Percentiles rank a stretch among this genome's conserved stretches.
Conservation (phyloP, 345 rosid species). For the Hevea brasiliensis region DNA sequence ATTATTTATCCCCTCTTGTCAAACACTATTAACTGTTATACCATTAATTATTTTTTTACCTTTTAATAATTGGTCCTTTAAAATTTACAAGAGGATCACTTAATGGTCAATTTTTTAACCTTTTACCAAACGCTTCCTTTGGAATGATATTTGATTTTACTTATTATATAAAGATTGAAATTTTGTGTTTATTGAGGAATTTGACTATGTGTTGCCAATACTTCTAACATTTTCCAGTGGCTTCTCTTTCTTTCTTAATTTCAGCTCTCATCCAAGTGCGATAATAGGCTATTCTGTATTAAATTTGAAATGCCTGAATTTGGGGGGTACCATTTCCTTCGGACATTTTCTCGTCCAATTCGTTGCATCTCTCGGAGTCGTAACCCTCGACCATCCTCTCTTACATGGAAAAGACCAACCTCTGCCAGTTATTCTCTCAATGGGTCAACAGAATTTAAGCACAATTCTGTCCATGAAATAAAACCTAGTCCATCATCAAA, state of each 20-base stretch:
- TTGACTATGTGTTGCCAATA: background rate
- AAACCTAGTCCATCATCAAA: slow-evolving; percentile 57
- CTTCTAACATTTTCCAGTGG: slow-evolving; percentile 6
- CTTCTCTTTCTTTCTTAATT: slow-evolving; percentile 17
- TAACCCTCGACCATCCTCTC: slow-evolving; percentile 38
- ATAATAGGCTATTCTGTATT: slow-evolving; percentile 66
- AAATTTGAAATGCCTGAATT: slow-evolving; percentile 53
- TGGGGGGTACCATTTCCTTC: slow-evolving; percentile 65
- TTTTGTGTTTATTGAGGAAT: background rate
- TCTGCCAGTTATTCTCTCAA: slow-evolving; percentile 29
- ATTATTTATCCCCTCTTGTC: no score
- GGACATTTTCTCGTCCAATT: slow-evolving; percentile 61
- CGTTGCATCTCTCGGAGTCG: slow-evolving; percentile 63
- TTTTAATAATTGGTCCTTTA: no score
- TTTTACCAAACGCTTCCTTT: no score
- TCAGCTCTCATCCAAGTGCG: slow-evolving; percentile 85
- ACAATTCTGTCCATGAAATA: slow-evolving; percentile 42
- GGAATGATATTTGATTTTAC: background rate
- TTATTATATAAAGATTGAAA: background rate
- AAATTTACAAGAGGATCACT: no score
- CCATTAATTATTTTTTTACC: no score
- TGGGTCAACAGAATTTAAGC: slow-evolving; percentile 38
- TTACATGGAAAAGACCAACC: slow-evolving; percentile 49
- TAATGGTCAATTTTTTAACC: no score
- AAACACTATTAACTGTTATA: no score